Base-by-base conservation (phyloP, 1,139 yeast genomes). In the Yarrowia galli region DNA sequence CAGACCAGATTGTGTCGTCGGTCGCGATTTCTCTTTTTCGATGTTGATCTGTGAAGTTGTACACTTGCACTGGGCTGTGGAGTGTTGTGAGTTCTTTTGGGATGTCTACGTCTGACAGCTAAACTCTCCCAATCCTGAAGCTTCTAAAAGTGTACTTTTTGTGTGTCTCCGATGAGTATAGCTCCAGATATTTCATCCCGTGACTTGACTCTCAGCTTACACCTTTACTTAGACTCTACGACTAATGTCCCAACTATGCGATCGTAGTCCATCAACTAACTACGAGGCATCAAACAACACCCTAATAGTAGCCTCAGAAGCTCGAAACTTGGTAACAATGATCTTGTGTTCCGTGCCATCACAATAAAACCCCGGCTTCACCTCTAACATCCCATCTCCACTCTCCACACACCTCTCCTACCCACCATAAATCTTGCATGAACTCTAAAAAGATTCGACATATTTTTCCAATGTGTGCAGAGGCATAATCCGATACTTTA, bases 351-450 rank as follows among this genome's bases (percentile, higher is more conserved):
- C 15, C 36, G 12, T 35, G 36, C 4, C 13, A 20, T 20, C 10
- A n/a, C n/a, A 49, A 1, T 28, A 28, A 28, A 3, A n/a, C n/a
- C n/a, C 32, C 32, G 8, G 8, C 32, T 8, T 25, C 28, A 18
- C 15, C 18, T 20, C 23, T 28, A 48, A 5, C 8, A 2, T 18
- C 10, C 12, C 12, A 22, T 2, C 9, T 5, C 22, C 53, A 13
- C 36, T 22, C 2, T 35, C 28, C 23, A 53, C 54, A 22, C 4
- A 6, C 58, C 43, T 20, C 15, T 36, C 20, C 32, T 8, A 32
- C 56, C 38, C 45, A 5, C 32, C 60, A 53, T 53, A 36, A 36
- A 36, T 38, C 45, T 13, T 53, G 60, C 60, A 53, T 53, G 38
- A 53, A 53, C 60, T 20, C 35, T 36, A 53, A 53, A 36, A 53